Base-by-base conservation (phyloP, 768 basidiomycete species). In the Termitomyces sp. region DNA sequence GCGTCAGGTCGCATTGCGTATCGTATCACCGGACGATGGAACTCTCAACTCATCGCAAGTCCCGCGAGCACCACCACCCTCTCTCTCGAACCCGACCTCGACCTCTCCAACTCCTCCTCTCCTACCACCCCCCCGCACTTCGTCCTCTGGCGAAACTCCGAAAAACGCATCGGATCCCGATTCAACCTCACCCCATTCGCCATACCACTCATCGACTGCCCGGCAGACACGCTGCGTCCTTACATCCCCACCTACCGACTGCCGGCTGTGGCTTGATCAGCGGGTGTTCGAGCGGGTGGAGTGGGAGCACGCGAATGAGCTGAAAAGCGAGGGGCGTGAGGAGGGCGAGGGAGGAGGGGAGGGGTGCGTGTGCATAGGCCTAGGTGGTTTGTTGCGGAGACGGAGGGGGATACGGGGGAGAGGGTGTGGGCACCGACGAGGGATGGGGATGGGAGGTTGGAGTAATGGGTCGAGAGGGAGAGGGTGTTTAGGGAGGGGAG, bases 111-210 rank as follows among this genome's bases (percentile, higher is more conserved):
- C 12, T 50, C 55, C 6, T 50, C 51, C 10, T 47, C 45, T 35
- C n/a, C n/a, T n/a, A 9, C 52, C 11, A 38, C 46, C 22, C 35
- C 5, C 49, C 48, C 3, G 47, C 60, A 90, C 68, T 80, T 94
- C 56, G 78, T 96, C 0, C 80, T 98, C 2, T 98, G 95, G 95
- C 79, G 91, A 56, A 98, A 98, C 71, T 92, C 92, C 22, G 83
- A 85, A 53, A 97, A 97, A 65, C 77, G 78, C 0, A 73, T 76
- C 1, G 79, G 78, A 0, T 85, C 88, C 11, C 96, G 95, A 0
- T 98, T 98, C 78, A 97, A 97, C 70, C 81, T 98, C 20, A 96
- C 95, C 0, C 95, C 94, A 0, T 98, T 88, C 66, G 94, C 96
- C 1, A 83, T 97, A 58, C 92, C 93, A 0, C 75, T 97, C 56